Base-by-base conservation (phyloP, 306 rosid genomes). In the Inga oerstediana region DNA sequence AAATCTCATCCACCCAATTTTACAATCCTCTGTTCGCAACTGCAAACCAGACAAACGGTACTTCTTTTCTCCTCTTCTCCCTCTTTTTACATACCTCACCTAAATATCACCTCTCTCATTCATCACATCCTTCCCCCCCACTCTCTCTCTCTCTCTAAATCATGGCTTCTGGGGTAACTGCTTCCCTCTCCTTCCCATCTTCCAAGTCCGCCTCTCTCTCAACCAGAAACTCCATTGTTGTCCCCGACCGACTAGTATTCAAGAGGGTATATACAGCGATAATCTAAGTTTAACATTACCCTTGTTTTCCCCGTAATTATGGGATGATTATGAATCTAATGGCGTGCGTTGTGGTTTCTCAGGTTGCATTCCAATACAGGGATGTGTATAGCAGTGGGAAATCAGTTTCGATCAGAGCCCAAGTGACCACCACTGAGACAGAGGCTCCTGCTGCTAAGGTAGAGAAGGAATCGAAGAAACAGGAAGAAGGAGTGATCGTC, bases 131-230 rank as follows among this genome's bases (percentile, higher is more conserved):
- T 61, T 77, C 43, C 71, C 61, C 68, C 14, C 30, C 30, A 1
- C 30, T 1, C 27, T 1, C 48, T 2, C 48, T 22, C 14, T 43
- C 75, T 14, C 34, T 37, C 74, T 44, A 34, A 79, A 86, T 3
- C 90, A 95, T 95, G 98, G 97, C 98, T 82, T 83, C 98, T 79
- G 98, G 95, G 2, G 94, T 93, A 1, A 91, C 99, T 75, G 94
- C 98, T 71, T 90, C 97, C 32, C 93, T 91, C 72, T 93, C 98
- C 30, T 89, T 96, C 66, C 97, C 99, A 12, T 87, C 97, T n/a
- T 78, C 97, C 77, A 95, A 91, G 48, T 91, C 98, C 64, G 66
- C 97, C 39, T 66, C 97, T 74, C 88, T 91, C 8, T 49, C 97
- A 4, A 59, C 83, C 79, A 84, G 89, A 62, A 88, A 93, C 82